phyloP scores from a whole-genome alignment of 805 yeast species.

The Grigorovia jiainica region DNA sequence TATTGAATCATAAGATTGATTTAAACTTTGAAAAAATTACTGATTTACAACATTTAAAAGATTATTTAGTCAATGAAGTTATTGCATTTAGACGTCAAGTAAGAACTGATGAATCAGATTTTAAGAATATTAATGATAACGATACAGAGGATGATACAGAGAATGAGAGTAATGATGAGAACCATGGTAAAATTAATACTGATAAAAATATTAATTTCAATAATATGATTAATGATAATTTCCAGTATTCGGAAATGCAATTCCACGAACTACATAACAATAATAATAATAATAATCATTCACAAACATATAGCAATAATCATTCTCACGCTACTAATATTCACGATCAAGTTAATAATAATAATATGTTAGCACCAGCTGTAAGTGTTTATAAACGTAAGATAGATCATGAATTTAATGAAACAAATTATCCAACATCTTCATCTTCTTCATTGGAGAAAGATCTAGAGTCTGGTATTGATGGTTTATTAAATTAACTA shows the following conservation, averaged over 20 bases:
- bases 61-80: conserved; percentile 73
- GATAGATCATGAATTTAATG: conserved; percentile 12
- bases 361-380: conserved; percentile 6
- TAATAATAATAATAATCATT: too few relatives aligned
- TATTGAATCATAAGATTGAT: conserved; percentile 68
- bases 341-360: neutral
- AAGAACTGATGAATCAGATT: conserved; percentile 29
- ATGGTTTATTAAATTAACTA: conserved; percentile 29
- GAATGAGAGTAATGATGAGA: neutral
- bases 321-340: neutral
- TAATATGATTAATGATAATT: too few relatives aligned
- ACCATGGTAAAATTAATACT: neutral
- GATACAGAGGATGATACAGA: neutral
- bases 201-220: too few relatives aligned
- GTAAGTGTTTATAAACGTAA: conserved; percentile 2
- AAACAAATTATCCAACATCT: neutral
- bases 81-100: conserved; percentile 68
- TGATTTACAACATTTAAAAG: conserved; percentile 65
- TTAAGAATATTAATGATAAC: conserved; percentile 19
- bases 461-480: conserved; percentile 58
- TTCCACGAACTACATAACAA: too few relatives aligned
- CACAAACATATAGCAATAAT: too few relatives aligned
- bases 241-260: too few relatives aligned
- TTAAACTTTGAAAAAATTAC: conserved; percentile 64
- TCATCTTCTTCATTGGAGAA: conserved; percentile 39